Evolutionary conservation across 345 rosid species (phyloP), one percentile per base, ranked within the genome.

Genomic region (Passiflora organensis): DNA sequence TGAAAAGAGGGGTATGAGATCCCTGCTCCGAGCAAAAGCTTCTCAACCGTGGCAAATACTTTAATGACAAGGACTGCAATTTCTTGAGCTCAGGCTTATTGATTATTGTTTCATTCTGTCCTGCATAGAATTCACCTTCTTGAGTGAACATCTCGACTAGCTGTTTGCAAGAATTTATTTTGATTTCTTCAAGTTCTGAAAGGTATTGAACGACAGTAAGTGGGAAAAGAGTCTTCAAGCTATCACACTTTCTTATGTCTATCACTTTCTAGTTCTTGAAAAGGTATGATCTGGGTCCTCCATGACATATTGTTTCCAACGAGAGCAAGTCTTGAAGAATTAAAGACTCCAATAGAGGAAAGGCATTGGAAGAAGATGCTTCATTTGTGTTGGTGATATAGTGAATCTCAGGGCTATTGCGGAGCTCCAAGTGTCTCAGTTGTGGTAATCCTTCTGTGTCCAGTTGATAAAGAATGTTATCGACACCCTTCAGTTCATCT

Each of bases 81-180:
- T 55, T 48, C 14, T 32, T 8, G 16, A 55, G 16, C 43, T 48
- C 28, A 3, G 49, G 20, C 32, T 1, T 9, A 48, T 17, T 16
- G 13, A 46, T 19, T 32, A 16, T 58, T 66, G 10, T 24, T 46
- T 14, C 1, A 22, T n/a, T n/a, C n/a, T n/a, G n/a, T n/a, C n/a
- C n/a, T n/a, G n/a, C n/a, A n/a, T n/a, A n/a, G n/a, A n/a, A n/a
- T n/a, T n/a, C n/a, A n/a, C n/a, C n/a, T n/a, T n/a, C n/a, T n/a
- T n/a, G n/a, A n/a, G n/a, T n/a, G 34, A 66, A 14, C 25, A 72
- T 55, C 64, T 43, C 62, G 58, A 52, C 59, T 54, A 53, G 20
- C n/a, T 9, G 43, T 1, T 44, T 14, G 23, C 70, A 65, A 11
- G 43, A 32, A n/a, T 1, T 18, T 20, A 68, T 57, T 25, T 68